Conservation (phyloP, 352 stramenopile species). For the Pythium rishiriense region DNA sequence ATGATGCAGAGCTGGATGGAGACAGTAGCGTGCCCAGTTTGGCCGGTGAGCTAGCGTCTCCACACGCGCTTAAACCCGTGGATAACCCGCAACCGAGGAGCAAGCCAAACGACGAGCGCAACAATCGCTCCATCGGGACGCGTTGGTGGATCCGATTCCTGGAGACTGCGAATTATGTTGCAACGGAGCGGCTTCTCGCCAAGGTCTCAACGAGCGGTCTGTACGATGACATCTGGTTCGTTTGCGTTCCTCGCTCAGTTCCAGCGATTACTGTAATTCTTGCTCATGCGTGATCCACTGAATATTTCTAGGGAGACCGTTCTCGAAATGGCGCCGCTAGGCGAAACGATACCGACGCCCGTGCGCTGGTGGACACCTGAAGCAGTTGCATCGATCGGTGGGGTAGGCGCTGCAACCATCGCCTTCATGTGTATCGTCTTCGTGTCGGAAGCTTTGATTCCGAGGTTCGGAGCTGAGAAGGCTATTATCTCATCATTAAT, state of each 20-base stretch:
- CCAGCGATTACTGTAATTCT: background rate
- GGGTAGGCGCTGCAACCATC: background rate
- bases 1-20: slow-evolving; percentile 11
- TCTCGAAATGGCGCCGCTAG: background rate
- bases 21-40: slow-evolving; percentile 4
- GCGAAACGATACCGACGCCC: background rate
- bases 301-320: background rate
- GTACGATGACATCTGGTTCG: slow-evolving; percentile 2
- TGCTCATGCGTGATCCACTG: background rate
- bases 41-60: background rate
- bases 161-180: background rate
- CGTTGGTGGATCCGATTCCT: background rate
- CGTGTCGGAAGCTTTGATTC: background rate
- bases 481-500: background rate
- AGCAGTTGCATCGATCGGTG: background rate
- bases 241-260: background rate
- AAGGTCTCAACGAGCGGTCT: slow-evolving; percentile 2
- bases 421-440: background rate
- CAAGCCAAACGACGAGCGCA: background rate
- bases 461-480: background rate
- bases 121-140: background rate
- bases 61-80: background rate
- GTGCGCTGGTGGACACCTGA: slow-evolving; percentile 5
- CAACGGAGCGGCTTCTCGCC: background rate
- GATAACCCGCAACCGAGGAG: background rate